These are phyloP conservation scores for Emergomyces orientalis DNA, from an alignment of 2,329 filamentous ascomycete species.

Conservation along the genomic window DNA sequence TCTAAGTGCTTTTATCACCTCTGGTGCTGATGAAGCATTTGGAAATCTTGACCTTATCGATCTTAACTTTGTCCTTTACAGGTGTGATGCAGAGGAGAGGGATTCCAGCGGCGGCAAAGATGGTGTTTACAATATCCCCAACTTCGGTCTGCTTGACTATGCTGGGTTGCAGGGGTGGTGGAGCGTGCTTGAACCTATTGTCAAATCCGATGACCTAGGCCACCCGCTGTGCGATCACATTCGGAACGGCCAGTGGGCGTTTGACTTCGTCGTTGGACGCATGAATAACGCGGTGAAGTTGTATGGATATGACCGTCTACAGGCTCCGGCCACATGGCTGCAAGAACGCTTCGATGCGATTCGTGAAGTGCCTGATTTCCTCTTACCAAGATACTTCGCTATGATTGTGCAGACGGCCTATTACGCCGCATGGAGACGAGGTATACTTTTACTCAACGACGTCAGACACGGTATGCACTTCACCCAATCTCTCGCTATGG, in stretches of 20 bases:
- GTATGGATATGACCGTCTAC: conserved; percentile 53
- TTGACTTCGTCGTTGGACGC: conserved; percentile 77
- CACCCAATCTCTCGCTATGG: conserved; percentile 77
- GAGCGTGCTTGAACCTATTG: conserved; percentile 77
- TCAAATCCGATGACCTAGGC: conserved; percentile 80
- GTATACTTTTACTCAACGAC: conserved; percentile 70
- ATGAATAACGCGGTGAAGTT: conserved; percentile 62
- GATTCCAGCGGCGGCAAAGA: conserved; percentile 70
- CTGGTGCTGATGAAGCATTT: conserved; percentile 71
- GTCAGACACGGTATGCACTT: conserved; percentile 79
- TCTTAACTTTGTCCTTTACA: conserved; percentile 84
- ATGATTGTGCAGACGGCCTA: conserved; percentile 82
- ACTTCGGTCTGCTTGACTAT: conserved; percentile 76
- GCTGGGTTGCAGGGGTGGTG: conserved; percentile 98
- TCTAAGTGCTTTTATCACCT: conserved; percentile 77
- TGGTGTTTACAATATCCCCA: conserved; percentile 82
- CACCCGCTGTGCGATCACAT: conserved; percentile 92
- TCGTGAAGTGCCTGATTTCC: conserved; percentile 72
- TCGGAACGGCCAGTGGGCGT: conserved; percentile 79
- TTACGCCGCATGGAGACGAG: conserved; percentile 67
- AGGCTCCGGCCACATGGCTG: conserved; percentile 65
- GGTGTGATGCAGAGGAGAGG: conserved; percentile 79
- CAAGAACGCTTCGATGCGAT: conserved; percentile 78
- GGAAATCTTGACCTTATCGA: conserved; percentile 64
- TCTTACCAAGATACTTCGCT: conserved; percentile 88